A percentile compares a stretch with the other conserved stretches of the same genome.
Conservation (phyloP, 148 eudicot species). For the Cornus florida region DNA sequence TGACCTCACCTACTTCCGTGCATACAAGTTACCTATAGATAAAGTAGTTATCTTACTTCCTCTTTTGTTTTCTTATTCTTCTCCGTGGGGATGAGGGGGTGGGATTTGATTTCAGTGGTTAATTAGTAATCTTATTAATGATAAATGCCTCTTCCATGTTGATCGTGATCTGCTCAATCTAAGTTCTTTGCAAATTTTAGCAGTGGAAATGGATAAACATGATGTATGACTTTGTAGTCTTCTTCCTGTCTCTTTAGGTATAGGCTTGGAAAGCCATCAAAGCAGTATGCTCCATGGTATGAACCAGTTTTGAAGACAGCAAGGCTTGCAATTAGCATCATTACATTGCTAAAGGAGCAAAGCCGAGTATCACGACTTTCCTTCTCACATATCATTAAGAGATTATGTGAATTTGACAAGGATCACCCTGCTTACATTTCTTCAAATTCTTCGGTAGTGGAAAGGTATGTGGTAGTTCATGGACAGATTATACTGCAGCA, state of each 20-base stretch:
- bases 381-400: constrained; percentile 43
- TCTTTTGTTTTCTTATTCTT: too few species aligned
- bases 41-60: background rate
- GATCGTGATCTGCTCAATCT: background rate
- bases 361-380: constrained; percentile 51
- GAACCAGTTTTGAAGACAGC: constrained; percentile 57
- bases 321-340: constrained; percentile 42
- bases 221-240: background rate
- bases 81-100: background rate
- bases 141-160: background rate
- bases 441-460: constrained; percentile 35
- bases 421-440: constrained; percentile 45
- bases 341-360: constrained; percentile 51
- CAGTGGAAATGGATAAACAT: background rate
- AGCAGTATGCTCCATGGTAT: constrained; percentile 59
- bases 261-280: constrained; percentile 61
- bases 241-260: constrained; percentile 34
- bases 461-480: constrained; percentile 51
- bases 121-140: too few species aligned
- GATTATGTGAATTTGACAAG: constrained; percentile 40
- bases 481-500: constrained; percentile 58
- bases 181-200: background rate
- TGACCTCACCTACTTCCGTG: background rate
- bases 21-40: background rate
- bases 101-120: background rate